Evolutionary conservation across 2,329 filamentous ascomycete species (phyloP).

Genomic region (Huntiella bhutanensis): DNA sequence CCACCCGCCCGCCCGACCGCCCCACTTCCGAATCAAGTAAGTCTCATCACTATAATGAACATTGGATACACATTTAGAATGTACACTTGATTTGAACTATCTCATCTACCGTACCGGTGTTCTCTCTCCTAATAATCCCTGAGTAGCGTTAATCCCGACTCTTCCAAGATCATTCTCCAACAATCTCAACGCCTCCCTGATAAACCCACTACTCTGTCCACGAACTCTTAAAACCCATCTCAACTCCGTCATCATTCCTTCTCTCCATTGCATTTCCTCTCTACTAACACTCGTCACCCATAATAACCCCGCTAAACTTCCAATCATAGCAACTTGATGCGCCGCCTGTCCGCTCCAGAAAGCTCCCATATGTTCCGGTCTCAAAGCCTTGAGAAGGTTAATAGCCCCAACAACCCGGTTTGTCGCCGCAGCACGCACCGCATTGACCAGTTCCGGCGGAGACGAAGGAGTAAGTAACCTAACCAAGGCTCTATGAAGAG

Average conservation of each 20-base stretch:
- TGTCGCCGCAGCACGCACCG: constrained; percentile 15
- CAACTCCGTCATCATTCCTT: constrained; percentile 22
- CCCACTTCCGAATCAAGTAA: too few relatives aligned
- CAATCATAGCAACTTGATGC: constrained; percentile 17
- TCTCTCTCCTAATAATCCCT: constrained; percentile 21
- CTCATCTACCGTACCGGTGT: constrained; percentile 15
- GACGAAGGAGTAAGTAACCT: constrained; percentile 13
- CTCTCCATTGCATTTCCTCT: constrained; percentile 23
- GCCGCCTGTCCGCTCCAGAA: constrained; percentile 22
- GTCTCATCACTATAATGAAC: too few relatives aligned
- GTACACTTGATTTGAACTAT: too few relatives aligned
- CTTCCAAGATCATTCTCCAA: constrained; percentile 18
- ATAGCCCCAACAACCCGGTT: constrained; percentile 18
- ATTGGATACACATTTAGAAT: too few relatives aligned
- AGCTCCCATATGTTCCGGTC: constrained; percentile 22
- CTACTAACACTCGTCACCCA: constrained; percentile 11
- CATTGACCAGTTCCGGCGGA: constrained; percentile 8
- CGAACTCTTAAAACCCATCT: constrained; percentile 24
- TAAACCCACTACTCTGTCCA: constrained; percentile 21
- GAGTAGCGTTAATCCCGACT: constrained; percentile 21
- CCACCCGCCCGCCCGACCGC: too few relatives aligned
- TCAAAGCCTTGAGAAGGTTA: constrained; percentile 19
- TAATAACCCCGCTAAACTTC: constrained; percentile 17
- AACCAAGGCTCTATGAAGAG: constrained; percentile 24
- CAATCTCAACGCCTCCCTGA: constrained; percentile 21